Evolutionary conservation across 345 rosid species (phyloP), one percentile per base, ranked within the genome.

Genomic region (Eucalyptus rudis): DNA sequence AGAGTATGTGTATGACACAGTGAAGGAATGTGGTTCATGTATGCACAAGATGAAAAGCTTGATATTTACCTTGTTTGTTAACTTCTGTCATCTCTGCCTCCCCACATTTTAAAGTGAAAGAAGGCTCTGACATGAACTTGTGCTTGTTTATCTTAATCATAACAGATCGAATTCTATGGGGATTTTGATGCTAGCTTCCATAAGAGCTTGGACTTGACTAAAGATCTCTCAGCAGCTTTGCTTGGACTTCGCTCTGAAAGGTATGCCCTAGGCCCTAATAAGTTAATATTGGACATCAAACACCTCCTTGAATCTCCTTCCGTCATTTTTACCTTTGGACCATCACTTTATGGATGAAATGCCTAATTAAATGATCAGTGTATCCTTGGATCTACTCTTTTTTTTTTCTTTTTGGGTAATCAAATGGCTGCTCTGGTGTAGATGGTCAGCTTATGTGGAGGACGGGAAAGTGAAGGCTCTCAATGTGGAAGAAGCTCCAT

Each of bases 371-470:
- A 76, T 10, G 59, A 51, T 19, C 62, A 31, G 36, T 31, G n/a
- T 54, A 29, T 22, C 0, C 10, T 86, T 51, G 87, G 59, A 31
- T 49, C 0, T 51, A 47, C 43, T 33, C 31, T 51, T 10, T 31
- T 17, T 25, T 40, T 59, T n/a, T n/a, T n/a, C n/a, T 10, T 6
- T 85, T 15, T 8, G 3, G 56, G 33, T 49, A 11, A 6, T 54
- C 6, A 49, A 86, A 49, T 31, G 58, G 59, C 27, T 51, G 87
- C 36, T 49, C 59, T 45, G 44, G 59, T 51, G 44, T 40, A 97
- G 99, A 91, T 97, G 99, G 98, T 96, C 99, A 8, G 99, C 99
- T 22, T 96, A 94, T 47, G 94, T 96, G 86, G 99, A 93, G 85
- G 96, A 96, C 50, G 98, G 99, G 90, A 96, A 92, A 90, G 96